Evolutionary conservation across 257 asterid species (phyloP).

Genomic region (Parsonsia alboflavescens): DNA sequence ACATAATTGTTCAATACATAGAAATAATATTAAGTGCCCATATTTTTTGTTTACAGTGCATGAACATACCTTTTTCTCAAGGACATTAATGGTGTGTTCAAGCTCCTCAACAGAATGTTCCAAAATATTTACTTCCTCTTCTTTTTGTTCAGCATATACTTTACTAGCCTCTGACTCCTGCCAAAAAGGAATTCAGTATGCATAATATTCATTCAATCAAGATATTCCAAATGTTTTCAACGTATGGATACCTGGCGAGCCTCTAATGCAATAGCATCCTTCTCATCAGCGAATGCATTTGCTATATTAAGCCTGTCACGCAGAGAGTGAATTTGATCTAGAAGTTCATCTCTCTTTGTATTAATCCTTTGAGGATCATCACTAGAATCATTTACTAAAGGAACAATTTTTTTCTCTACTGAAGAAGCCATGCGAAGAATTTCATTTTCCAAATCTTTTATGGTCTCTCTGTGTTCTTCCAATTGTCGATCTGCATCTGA

Average conservation of each 20-base stretch:
- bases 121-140: slow-evolving; percentile 85
- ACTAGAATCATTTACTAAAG: slow-evolving; percentile 37
- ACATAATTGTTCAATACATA: not conserved
- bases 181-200: slow-evolving; percentile 23
- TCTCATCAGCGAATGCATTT: slow-evolving; percentile 74
- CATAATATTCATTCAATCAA: slow-evolving; percentile 13
- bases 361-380: slow-evolving; percentile 43
- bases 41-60: not conserved
- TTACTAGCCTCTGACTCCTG: slow-evolving; percentile 75
- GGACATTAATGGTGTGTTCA: slow-evolving; percentile 73
- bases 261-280: slow-evolving; percentile 73
- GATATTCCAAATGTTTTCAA: slow-evolving; percentile 18
- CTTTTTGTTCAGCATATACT: slow-evolving; percentile 78
- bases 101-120: slow-evolving; percentile 86
- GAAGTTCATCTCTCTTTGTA: slow-evolving; percentile 57
- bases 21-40: not conserved
- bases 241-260: slow-evolving; percentile 56
- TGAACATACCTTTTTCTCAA: slow-evolving; percentile 68
- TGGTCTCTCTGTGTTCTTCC: slow-evolving; percentile 55
- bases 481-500: slow-evolving; percentile 57
- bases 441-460: slow-evolving; percentile 62
- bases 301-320: slow-evolving; percentile 65
- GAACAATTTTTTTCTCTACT: slow-evolving; percentile 36
- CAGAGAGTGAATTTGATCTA: slow-evolving; percentile 51
- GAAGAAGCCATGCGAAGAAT: slow-evolving; percentile 52